Evolutionary conservation across 495 filamentous ascomycete species (phyloP).

Genomic region (Cercophora newfieldiana): DNA sequence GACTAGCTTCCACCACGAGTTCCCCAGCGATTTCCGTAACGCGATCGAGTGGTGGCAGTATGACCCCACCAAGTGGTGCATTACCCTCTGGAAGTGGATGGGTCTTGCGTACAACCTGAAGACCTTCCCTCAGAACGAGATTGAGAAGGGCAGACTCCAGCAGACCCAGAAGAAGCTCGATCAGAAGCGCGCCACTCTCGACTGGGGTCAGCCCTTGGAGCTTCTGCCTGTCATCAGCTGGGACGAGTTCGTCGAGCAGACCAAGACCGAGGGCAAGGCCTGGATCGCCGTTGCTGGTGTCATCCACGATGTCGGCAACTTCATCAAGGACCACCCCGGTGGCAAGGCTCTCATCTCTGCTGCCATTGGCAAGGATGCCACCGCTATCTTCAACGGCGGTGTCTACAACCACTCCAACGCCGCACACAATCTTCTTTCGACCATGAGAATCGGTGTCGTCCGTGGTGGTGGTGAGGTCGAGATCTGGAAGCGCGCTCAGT

Average conservation of each 20-base stretch:
- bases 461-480: constrained; percentile 96
- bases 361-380: constrained; percentile 95
- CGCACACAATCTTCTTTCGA: constrained; percentile 94
- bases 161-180: constrained; percentile 99
- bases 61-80: constrained; percentile 97
- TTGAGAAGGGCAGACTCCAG: constrained; percentile 97
- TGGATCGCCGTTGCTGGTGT: constrained; percentile 91
- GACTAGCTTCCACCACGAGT: constrained; percentile 89
- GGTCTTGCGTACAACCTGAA: constrained; percentile 95
- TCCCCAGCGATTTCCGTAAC: constrained; percentile 98
- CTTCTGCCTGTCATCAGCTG: constrained; percentile 94
- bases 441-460: constrained; percentile 95
- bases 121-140: constrained; percentile 96
- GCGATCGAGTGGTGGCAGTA: constrained; percentile 98
- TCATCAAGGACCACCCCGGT: constrained; percentile 97
- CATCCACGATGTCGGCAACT: constrained; percentile 90
- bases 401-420: constrained; percentile 98
- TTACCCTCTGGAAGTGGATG: constrained; percentile 91
- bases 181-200: constrained; percentile 85
- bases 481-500: constrained; percentile 95
- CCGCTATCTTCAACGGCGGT: constrained; percentile 98
- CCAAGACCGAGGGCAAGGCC: constrained; percentile 70
- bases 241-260: constrained; percentile 90
- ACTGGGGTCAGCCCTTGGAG: constrained; percentile 95
- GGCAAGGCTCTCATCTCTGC: constrained; percentile 93